Evolutionary conservation across 179 eudicot genomes (phyloP).

Genomic region (Carnegiea gigantea): DNA sequence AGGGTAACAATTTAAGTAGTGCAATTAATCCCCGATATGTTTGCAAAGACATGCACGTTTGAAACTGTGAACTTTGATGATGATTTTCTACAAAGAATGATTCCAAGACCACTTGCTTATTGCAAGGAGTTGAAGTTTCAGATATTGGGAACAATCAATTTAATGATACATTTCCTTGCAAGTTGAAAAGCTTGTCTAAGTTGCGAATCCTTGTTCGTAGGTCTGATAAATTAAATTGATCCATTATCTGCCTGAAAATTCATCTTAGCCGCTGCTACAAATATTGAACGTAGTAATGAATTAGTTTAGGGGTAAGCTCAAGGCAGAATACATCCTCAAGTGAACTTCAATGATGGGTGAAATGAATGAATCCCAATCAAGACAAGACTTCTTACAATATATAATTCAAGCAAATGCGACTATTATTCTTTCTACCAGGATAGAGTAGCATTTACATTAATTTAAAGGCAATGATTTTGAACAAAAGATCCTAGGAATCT

Average conservation of each 20-base stretch:
- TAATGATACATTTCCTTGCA: slow-evolving; percentile 27
- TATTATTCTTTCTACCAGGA: slow-evolving; percentile 38
- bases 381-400: background rate
- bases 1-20: too few species aligned
- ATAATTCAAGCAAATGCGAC: too few species aligned
- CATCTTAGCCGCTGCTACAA: slow-evolving; percentile 30
- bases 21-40: too few species aligned
- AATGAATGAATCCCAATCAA: background rate
- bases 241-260: background rate
- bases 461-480: slow-evolving; percentile 39
- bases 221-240: background rate
- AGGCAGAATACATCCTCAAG: background rate
- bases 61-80: too few species aligned
- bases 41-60: too few species aligned
- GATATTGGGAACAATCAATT: slow-evolving; percentile 37
- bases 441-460: slow-evolving; percentile 35
- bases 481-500: slow-evolving; percentile 42
- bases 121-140: too few species aligned
- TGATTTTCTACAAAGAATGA: too few species aligned
- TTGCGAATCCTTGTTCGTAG: too few species aligned
- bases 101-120: too few species aligned
- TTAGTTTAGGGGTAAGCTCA: slow-evolving; percentile 35
- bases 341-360: slow-evolving; percentile 37
- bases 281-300: slow-evolving; percentile 52
- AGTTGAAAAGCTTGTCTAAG: background rate